These are phyloP conservation scores for Daldinia decipiens DNA, from an alignment of 495 filamentous ascomycete species.

Conservation along the genomic window DNA sequence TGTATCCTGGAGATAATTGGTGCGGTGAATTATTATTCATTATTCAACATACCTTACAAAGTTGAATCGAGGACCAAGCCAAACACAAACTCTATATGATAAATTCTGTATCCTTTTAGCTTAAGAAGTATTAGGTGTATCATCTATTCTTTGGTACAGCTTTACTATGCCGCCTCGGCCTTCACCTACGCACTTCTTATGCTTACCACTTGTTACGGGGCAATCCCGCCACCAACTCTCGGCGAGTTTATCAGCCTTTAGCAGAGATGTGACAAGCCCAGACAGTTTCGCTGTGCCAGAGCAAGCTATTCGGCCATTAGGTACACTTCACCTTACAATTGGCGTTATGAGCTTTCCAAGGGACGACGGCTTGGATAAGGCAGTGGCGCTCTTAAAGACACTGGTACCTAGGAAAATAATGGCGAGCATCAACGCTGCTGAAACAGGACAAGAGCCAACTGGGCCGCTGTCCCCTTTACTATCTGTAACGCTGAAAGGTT, in stretches of 20 bases:
- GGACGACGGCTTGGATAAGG: slow-evolving; percentile 65
- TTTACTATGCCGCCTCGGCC: slow-evolving; percentile 47
- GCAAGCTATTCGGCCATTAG: slow-evolving; percentile 77
- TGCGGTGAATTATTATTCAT: too few relatives aligned
- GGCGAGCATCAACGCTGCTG: not conserved
- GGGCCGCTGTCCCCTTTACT: slow-evolving; percentile 33
- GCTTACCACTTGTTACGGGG: slow-evolving; percentile 77
- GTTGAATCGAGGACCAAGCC: not conserved
- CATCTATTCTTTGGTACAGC: not conserved
- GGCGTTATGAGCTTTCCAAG: slow-evolving; percentile 83
- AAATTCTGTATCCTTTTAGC: not conserved
- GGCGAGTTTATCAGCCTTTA: slow-evolving; percentile 68
- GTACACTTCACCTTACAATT: slow-evolving; percentile 84
- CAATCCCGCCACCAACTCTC: slow-evolving; percentile 71
- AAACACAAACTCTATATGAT: not conserved
- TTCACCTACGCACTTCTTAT: slow-evolving; percentile 86
- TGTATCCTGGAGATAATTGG: too few relatives aligned
- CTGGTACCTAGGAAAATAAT: slow-evolving; percentile 66
- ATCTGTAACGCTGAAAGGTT: slow-evolving; percentile 57
- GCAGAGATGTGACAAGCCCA: slow-evolving; percentile 59
- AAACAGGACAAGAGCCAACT: slow-evolving; percentile 12
- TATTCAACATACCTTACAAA: not conserved
- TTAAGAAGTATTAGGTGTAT: too few relatives aligned
- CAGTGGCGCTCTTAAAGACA: slow-evolving; percentile 62
- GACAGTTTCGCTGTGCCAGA: slow-evolving; percentile 57